A percentile compares a stretch with the other conserved stretches of the same genome.
phyloP scores from a whole-genome alignment of 192 early-diverging fungal species.

The Podila epicladia region DNA sequence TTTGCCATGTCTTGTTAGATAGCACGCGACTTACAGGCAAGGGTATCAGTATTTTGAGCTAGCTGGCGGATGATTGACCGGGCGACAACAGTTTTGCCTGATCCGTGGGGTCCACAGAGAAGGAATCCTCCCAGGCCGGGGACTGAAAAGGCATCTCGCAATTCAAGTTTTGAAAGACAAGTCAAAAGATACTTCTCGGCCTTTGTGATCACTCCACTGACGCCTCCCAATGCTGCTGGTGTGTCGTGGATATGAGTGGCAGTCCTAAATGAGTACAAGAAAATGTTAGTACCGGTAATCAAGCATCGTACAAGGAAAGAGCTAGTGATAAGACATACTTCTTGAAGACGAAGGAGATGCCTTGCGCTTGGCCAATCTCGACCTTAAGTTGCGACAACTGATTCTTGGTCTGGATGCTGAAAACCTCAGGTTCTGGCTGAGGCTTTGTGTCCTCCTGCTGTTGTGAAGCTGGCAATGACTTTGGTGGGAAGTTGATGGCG shows the following conservation, averaged over 20 bases:
- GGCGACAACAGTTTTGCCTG: constrained; percentile 77
- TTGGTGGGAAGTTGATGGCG: constrained; percentile 52
- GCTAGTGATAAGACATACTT: constrained; percentile 7
- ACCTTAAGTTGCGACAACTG: constrained; percentile 42
- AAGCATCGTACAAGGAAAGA: not conserved
- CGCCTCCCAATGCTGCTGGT: constrained; percentile 53
- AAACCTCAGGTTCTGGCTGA: constrained; percentile 31
- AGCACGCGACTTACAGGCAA: constrained; percentile 50
- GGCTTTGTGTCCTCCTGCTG: constrained; percentile 22
- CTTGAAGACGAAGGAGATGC: constrained; percentile 28
- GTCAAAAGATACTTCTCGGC: constrained; percentile 54
- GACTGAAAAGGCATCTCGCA: constrained; percentile 49
- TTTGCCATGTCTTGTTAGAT: not conserved
- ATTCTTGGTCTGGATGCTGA: constrained; percentile 22
- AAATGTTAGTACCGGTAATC: no score
- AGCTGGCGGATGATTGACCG: constrained; percentile 58
- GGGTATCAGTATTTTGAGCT: constrained; percentile 48
- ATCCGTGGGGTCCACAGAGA: constrained; percentile 75
- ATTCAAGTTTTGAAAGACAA: constrained; percentile 48
- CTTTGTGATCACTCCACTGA: constrained; percentile 45
- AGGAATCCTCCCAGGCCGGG: constrained; percentile 66
- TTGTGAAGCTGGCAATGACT: constrained; percentile 13
- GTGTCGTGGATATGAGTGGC: constrained; percentile 30
- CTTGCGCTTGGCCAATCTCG: constrained; percentile 52
- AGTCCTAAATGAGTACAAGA: constrained; percentile 9